Evolutionary conservation across 1,284 basidiomycete genomes (phyloP).

Genomic region (Irpex lacteus): DNA sequence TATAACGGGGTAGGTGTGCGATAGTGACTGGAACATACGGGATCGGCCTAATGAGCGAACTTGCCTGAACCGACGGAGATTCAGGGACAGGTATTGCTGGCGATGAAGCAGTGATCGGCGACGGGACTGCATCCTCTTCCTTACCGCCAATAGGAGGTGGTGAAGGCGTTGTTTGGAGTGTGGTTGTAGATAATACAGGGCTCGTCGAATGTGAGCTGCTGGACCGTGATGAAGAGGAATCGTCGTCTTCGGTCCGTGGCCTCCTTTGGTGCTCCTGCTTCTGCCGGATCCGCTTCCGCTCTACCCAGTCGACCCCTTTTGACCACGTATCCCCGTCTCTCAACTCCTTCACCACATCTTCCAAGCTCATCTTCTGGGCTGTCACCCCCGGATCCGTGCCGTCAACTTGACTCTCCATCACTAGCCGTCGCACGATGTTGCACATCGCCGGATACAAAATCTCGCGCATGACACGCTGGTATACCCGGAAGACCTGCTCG

Average conservation of each 20-base stretch:
- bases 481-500: conserved; percentile 56
- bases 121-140: conserved; percentile 30
- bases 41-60: conserved; percentile 57
- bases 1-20: conserved; percentile 56
- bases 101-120: conserved; percentile 24
- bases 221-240: conserved; percentile 44
- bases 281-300: conserved; percentile 38
- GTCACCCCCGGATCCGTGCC: conserved; percentile 41
- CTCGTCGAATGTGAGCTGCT: conserved; percentile 60
- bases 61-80: conserved; percentile 54
- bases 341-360: conserved; percentile 62
- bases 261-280: conserved; percentile 26
- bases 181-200: conserved; percentile 71
- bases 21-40: conserved; percentile 66
- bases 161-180: conserved; percentile 70
- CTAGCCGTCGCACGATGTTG: conserved; percentile 61
- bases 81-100: conserved; percentile 43
- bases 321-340: conserved; percentile 8
- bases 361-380: conserved; percentile 51
- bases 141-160: conserved; percentile 52
- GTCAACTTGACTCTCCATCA: conserved; percentile 54
- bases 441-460: conserved; percentile 62
- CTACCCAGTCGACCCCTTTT: conserved; percentile 47
- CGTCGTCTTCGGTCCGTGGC: conserved; percentile 38
- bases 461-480: conserved; percentile 51